Base-by-base conservation (phyloP, 2,329 filamentous ascomycete species). In the Westerdykella ornata region DNA sequence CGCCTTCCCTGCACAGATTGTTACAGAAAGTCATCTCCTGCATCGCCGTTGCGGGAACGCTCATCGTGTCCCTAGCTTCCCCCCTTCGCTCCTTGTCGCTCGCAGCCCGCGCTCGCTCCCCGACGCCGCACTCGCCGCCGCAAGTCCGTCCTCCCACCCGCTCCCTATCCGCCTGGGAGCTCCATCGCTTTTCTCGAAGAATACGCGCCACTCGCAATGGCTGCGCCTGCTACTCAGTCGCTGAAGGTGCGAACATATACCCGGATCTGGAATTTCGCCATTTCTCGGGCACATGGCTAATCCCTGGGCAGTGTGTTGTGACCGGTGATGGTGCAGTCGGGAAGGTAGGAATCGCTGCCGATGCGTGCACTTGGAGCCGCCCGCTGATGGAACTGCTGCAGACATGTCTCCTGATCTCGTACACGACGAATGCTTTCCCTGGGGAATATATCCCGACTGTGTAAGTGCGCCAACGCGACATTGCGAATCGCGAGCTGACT, bases 381-480 rank as follows among this genome's bases (percentile, higher is more conserved):
- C 40, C 45, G 49, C 59, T 69, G 52, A 66, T 49, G 13, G 16
- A 14, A 18, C 30, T 17, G 4, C 36, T 34, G 18, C 56, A 96
- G 90, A 98, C 92, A 77, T 98, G 92, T 76, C 82, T 98, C 46
- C 82, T 98, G 60, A 98, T 98, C 68, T 97, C 90, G 39, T 98
- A 98, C 74, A 97, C 92, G 51, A 98, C 92, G 51, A 98, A 97
- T 74, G 92, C 92, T 53, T 98, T 98, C 69, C 92, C 92, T n/a
- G 92, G 92, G 69, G 92, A 98, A 77, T 98, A 98, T 72, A 97
- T 98, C 59, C 92, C 92, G 54, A 98, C 92, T 59, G 92, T 98
- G 85, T 92, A 73, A 69, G 84, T 53, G 22, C 30, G 28, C 13
- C 16, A 7, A 28, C 16, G n/a, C 9, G n/a, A 19, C 34, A n/a